Percentiles rank a stretch among this genome's conserved stretches.
These are phyloP conservation scores for Coemansia sp. DNA, from an alignment of 192 early-diverging fungal genomes.

Conservation along the genomic window DNA sequence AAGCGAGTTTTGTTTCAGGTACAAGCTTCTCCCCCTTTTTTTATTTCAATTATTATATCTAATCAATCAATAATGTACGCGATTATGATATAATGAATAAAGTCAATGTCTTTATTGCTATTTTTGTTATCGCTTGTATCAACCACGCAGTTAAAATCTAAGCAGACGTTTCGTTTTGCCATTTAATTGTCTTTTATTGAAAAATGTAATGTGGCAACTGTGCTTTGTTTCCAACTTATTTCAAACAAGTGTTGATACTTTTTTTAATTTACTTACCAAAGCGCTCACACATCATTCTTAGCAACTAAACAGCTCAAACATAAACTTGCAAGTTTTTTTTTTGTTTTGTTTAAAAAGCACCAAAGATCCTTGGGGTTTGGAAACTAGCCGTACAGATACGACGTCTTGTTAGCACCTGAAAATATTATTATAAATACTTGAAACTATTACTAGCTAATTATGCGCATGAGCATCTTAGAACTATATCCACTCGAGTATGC, in stretches of 20 bases:
- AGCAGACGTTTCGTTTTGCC: neutral
- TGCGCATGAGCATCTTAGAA: neutral
- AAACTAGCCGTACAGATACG: neutral
- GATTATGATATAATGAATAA: neutral
- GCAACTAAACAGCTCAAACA: neutral
- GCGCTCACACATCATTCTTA: no score
- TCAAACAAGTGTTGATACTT: neutral
- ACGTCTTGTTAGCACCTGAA: neutral
- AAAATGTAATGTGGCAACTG: neutral
- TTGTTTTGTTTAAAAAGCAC: neutral
- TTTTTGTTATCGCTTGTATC: neutral
- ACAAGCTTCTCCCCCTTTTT: neutral
- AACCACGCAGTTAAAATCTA: neutral
- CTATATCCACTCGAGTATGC: conserved; percentile 15
- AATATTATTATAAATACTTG: neutral
- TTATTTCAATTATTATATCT: neutral
- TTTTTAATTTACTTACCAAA: neutral
- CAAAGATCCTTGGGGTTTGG: neutral
- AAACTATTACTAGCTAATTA: neutral
- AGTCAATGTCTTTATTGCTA: neutral
- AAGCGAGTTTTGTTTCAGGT: neutral
- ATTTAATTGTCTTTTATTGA: neutral
- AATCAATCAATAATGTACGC: neutral
- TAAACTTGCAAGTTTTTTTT: neutral
- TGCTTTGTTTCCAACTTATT: neutral